These are phyloP conservation scores for Striga hermonthica DNA, from an alignment of 305 asterid species.

Conservation along the genomic window DNA sequence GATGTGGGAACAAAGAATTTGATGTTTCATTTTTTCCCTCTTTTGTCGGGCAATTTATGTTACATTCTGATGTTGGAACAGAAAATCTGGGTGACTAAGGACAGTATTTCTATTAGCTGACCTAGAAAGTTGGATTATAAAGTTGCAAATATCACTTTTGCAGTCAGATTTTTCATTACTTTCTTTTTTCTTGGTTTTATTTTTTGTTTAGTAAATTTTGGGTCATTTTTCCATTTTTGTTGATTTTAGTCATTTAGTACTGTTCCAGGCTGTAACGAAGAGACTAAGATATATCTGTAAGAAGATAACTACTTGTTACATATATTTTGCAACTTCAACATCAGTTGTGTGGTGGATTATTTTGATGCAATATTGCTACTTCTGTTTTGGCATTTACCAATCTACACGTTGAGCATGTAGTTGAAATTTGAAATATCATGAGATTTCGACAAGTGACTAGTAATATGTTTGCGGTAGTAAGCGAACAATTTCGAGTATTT, in stretches of 20 bases:
- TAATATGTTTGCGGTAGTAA: too few relatives aligned
- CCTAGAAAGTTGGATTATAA: constrained; percentile 42
- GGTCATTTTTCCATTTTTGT: neutral
- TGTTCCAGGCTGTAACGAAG: neutral
- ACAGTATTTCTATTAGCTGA: constrained; percentile 38
- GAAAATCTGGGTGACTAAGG: constrained; percentile 42
- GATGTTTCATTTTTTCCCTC: constrained; percentile 38
- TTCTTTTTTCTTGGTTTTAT: constrained; percentile 6
- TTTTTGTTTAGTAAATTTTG: constrained; percentile 3
- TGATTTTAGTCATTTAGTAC: neutral
- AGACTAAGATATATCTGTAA: neutral
- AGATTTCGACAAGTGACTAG: too few relatives aligned
- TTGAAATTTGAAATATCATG: too few relatives aligned
- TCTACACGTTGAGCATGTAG: too few relatives aligned
- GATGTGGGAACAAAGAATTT: constrained; percentile 36
- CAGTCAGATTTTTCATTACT: constrained; percentile 14
- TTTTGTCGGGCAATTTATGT: constrained; percentile 45
- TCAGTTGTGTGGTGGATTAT: neutral
- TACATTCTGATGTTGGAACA: constrained; percentile 38
- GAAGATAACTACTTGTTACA: neutral
- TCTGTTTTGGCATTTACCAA: too few relatives aligned
- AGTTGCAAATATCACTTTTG: constrained; percentile 42
- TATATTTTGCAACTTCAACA: neutral
- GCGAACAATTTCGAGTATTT: too few relatives aligned
- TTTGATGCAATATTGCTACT: too few relatives aligned